Conservation (phyloP, 495 filamentous ascomycete species). For the Halenospora varia region DNA sequence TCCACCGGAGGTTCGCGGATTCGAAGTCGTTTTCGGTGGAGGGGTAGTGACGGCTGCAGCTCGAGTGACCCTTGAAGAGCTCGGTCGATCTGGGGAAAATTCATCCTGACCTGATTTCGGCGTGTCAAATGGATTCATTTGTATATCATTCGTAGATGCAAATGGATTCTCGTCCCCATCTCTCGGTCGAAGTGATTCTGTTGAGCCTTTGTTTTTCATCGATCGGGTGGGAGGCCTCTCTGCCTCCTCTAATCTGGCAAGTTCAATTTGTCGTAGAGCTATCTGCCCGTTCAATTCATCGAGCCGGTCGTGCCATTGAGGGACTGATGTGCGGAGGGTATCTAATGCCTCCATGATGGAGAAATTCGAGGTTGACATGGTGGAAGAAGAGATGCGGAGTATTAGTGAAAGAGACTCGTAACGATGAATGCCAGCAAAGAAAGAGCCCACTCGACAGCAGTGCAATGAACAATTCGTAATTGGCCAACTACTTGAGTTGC, state of each 20-base stretch:
- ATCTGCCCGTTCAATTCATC: constrained; percentile 68
- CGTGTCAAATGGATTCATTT: constrained; percentile 13
- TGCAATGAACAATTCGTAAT: too few species aligned
- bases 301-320: constrained; percentile 62
- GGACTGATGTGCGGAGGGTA: constrained; percentile 58
- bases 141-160: neutral
- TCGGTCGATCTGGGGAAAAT: constrained; percentile 20
- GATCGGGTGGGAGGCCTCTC: constrained; percentile 29
- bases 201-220: constrained; percentile 56
- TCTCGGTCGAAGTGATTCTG: constrained; percentile 55
- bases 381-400: neutral
- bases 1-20: constrained; percentile 21
- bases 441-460: too few species aligned
- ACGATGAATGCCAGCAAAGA: too few species aligned
- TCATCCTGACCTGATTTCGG: constrained; percentile 25
- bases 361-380: neutral
- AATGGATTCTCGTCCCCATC: constrained; percentile 39
- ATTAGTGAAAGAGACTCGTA: too few species aligned
- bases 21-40: constrained; percentile 11
- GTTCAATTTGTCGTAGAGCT: constrained; percentile 63
- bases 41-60: constrained; percentile 8
- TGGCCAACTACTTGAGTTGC: too few species aligned
- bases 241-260: constrained; percentile 31
- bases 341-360: constrained; percentile 55
- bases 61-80: constrained; percentile 13